Evolutionary conservation across 257 asterid species (phyloP).

Genomic region (Gentiana macrophylla): DNA sequence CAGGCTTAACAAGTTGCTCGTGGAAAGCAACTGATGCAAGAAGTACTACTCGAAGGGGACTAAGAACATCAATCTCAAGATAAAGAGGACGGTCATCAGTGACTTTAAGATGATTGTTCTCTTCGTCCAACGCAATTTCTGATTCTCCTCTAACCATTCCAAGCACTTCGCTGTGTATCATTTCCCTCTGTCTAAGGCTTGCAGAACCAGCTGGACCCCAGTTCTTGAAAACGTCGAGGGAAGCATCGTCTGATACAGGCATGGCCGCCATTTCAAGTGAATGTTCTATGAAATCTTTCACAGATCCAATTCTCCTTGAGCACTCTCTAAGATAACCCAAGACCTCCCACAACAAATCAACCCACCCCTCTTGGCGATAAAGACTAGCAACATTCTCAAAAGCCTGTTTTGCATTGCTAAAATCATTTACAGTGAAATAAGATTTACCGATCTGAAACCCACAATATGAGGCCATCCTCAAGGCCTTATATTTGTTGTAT

Average conservation of each 20-base stretch:
- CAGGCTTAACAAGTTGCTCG: conserved; percentile 86
- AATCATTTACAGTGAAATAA: conserved; percentile 46
- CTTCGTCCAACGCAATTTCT: conserved; percentile 29
- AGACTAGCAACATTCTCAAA: conserved; percentile 69
- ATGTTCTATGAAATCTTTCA: conserved; percentile 82
- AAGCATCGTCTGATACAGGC: conserved; percentile 44
- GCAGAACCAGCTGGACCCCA: conserved; percentile 83
- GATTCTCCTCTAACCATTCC: conserved; percentile 63
- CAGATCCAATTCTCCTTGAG: conserved; percentile 53
- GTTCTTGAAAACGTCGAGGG: conserved; percentile 36
- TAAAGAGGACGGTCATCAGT: conserved; percentile 66
- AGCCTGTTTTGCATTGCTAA: conserved; percentile 57
- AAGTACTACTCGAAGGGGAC: conserved; percentile 79
- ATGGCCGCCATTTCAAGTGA: conserved; percentile 98
- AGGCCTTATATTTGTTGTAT: conserved; percentile 51
- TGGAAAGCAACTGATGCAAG: conserved; percentile 97
- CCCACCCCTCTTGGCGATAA: conserved; percentile 95
- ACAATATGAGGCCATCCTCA: conserved; percentile 81
- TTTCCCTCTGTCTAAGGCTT: conserved; percentile 54
- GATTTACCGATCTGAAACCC: conserved; percentile 81
- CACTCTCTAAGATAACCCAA: conserved; percentile 92
- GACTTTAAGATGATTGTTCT: conserved; percentile 40
- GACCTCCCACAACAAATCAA: conserved; percentile 74
- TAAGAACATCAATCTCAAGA: conserved; percentile 92
- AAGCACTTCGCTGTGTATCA: conserved; percentile 77